phyloP scores from a whole-genome alignment of 306 rosid species.

The Argentina anserina region DNA sequence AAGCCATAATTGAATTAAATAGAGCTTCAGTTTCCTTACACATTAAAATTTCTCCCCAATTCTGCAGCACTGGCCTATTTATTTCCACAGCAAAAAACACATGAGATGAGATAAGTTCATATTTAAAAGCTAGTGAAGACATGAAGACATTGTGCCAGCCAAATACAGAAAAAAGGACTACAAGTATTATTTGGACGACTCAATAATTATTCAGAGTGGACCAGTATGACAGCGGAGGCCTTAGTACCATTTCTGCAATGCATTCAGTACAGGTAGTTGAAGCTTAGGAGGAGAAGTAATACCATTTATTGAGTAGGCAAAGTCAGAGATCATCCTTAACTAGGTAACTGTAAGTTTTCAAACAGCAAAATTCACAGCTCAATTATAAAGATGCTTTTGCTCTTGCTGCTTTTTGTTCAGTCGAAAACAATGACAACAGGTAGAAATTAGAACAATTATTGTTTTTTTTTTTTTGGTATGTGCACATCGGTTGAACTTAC shows the following conservation, averaged over 20 bases:
- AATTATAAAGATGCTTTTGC: neutral
- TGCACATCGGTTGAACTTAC: neutral
- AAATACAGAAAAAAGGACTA: neutral
- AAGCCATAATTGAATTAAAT: neutral
- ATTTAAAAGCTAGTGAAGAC: neutral
- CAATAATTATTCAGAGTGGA: conserved; percentile 9
- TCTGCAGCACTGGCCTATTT: neutral
- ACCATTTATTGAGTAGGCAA: conserved; percentile 9
- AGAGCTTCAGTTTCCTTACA: neutral
- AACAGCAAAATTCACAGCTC: neutral
- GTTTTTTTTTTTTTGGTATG: neutral
- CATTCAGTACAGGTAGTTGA: neutral
- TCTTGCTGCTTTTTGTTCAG: neutral
- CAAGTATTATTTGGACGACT: neutral
- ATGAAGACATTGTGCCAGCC: neutral
- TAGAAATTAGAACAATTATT: neutral
- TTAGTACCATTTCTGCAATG: neutral
- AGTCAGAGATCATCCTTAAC: conserved; percentile 1
- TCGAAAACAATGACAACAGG: neutral
- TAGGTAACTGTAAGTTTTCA: neutral
- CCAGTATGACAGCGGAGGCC: neutral
- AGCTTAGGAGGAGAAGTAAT: neutral
- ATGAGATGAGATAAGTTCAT: neutral
- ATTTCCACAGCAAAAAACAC: neutral
- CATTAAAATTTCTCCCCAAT: neutral